These are phyloP conservation scores for Pseudogymnoascus sp. DNA, from an alignment of 2,329 filamentous ascomycete species.

Conservation along the genomic window DNA sequence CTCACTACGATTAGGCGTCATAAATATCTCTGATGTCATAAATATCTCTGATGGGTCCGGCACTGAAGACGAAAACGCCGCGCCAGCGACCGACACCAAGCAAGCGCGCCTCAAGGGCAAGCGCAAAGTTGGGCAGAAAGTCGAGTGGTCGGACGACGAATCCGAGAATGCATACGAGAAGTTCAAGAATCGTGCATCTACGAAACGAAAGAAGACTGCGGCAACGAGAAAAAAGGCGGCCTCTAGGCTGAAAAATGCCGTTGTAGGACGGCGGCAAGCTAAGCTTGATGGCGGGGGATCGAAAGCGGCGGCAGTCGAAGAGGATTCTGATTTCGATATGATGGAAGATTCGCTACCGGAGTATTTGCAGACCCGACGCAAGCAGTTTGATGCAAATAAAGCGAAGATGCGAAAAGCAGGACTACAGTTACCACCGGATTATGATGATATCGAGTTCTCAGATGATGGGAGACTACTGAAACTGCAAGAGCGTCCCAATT, in stretches of 20 bases:
- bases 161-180: slow-evolving; percentile 52
- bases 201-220: slow-evolving; percentile 43
- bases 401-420: slow-evolving; percentile 56
- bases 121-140: slow-evolving; percentile 28
- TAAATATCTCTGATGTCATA: slow-evolving; percentile 2
- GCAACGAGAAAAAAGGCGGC: slow-evolving; percentile 38
- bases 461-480: slow-evolving; percentile 56
- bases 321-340: slow-evolving; percentile 23
- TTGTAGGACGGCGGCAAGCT: slow-evolving; percentile 17
- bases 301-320: slow-evolving; percentile 20
- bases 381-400: slow-evolving; percentile 54
- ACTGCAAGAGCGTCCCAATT: slow-evolving; percentile 60
- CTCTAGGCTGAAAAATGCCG: slow-evolving; percentile 36
- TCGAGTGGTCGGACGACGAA: slow-evolving; percentile 48
- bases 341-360: slow-evolving; percentile 47
- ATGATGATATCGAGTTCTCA: slow-evolving; percentile 66
- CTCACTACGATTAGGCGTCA: background rate
- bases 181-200: slow-evolving; percentile 52
- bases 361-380: slow-evolving; percentile 61
- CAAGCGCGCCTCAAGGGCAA: slow-evolving; percentile 17
- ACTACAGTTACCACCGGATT: slow-evolving; percentile 69
- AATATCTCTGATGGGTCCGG: background rate
- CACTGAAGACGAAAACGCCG: background rate
- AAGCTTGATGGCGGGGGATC: slow-evolving; percentile 20
- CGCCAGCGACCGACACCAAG: background rate